These are phyloP conservation scores for Ananas comosus DNA, from an alignment of 176 grass and related monocot genomes.

Conservation along the genomic window DNA sequence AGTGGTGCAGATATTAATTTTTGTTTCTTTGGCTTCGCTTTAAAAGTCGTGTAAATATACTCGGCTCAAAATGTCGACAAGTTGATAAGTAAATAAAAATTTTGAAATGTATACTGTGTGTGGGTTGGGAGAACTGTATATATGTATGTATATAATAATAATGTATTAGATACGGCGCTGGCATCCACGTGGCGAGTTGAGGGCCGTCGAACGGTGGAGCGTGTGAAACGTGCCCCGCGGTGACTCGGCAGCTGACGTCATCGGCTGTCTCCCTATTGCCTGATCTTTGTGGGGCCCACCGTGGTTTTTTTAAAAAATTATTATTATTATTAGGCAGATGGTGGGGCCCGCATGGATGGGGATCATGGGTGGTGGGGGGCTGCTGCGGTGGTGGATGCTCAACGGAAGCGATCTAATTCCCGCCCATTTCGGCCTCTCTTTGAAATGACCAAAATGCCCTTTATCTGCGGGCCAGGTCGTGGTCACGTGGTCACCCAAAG, in stretches of 20 bases:
- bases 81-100: not conserved
- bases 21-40: not conserved
- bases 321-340: not conserved
- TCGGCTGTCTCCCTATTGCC: too few relatives aligned
- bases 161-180: not conserved
- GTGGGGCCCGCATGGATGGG: constrained; percentile 4
- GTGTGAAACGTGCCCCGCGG: not conserved
- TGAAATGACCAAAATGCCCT: constrained; percentile 7
- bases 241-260: too few relatives aligned
- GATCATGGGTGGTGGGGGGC: not conserved
- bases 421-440: constrained; percentile 17
- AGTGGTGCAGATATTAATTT: not conserved
- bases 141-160: too few relatives aligned
- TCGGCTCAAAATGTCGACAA: not conserved
- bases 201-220: not conserved
- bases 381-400: constrained; percentile 1
- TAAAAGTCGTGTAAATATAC: not conserved
- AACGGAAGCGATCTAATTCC: constrained; percentile 6
- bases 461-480: too few relatives aligned
- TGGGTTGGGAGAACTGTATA: not conserved
- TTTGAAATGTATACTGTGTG: not conserved
- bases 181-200: not conserved
- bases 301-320: not conserved
- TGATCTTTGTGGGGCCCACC: constrained; percentile 10
- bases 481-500: too few relatives aligned